Evolutionary conservation across 768 basidiomycete genomes (phyloP).

Genomic region (Rhizopogon rudus): DNA sequence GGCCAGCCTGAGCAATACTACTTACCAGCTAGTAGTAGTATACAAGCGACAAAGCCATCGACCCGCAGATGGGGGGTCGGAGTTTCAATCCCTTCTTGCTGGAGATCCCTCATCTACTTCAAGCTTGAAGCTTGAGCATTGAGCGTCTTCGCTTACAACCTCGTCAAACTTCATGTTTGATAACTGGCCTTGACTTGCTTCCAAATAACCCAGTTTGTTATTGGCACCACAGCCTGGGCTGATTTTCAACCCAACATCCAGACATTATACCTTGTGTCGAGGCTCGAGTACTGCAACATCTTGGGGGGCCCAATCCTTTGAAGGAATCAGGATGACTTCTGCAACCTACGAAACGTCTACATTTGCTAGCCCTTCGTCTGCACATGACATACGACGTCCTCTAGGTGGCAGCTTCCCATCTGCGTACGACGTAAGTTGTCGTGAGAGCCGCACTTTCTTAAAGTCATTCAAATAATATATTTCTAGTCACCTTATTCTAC

Average conservation of each 20-base stretch:
- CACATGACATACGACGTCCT: conserved; percentile 25
- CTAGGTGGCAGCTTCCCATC: conserved; percentile 14
- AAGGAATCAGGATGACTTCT: conserved; percentile 11
- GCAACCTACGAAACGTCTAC: conserved; percentile 22
- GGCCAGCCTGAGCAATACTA: too few relatives aligned
- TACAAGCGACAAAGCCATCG: background rate
- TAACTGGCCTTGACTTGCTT: conserved; percentile 10
- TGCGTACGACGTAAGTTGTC: conserved; percentile 26
- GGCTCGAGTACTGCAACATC: background rate
- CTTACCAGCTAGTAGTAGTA: too few relatives aligned
- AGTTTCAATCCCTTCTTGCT: conserved; percentile 24
- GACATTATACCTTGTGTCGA: background rate
- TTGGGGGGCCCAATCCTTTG: background rate
- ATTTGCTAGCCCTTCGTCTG: conserved; percentile 18
- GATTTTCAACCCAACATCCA: conserved; percentile 1
- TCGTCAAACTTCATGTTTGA: background rate
- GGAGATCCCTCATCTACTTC: conserved; percentile 15
- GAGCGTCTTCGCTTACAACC: background rate
- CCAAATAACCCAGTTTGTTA: conserved; percentile 4
- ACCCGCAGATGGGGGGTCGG: conserved; percentile 14
- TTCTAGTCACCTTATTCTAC: conserved; percentile 18
- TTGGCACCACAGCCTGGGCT: conserved; percentile 2
- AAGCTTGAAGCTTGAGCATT: background rate
- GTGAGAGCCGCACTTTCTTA: background rate
- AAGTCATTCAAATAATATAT: conserved; percentile 3